Evolutionary conservation across 2,329 filamentous ascomycete genomes (phyloP).

Genomic region (Dactylellina sp.): DNA sequence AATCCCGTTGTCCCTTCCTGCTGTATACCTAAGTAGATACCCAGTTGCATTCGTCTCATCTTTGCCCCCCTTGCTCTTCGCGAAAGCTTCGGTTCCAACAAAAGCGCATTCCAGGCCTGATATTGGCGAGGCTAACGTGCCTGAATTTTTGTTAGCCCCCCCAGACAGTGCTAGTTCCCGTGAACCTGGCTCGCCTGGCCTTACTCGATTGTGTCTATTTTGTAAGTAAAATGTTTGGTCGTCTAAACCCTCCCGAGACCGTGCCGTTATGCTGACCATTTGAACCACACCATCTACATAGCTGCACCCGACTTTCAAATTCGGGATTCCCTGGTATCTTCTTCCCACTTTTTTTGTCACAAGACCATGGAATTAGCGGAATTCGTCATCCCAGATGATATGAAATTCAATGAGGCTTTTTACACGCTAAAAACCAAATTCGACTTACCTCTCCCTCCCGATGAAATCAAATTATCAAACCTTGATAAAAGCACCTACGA

Average conservation of each 20-base stretch:
- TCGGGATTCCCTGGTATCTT: too few relatives aligned
- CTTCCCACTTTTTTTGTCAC: too few relatives aligned
- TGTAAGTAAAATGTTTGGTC: too few relatives aligned
- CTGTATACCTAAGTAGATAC: neutral
- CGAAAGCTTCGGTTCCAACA: slow-evolving; percentile 9
- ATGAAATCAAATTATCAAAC: slow-evolving; percentile 7
- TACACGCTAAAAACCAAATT: slow-evolving; percentile 29
- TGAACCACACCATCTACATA: too few relatives aligned
- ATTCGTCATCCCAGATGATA: slow-evolving; percentile 22
- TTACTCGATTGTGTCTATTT: too few relatives aligned
- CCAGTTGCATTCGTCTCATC: neutral
- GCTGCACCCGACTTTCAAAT: too few relatives aligned
- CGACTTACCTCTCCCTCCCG: slow-evolving; percentile 39
- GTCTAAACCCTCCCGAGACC: too few relatives aligned
- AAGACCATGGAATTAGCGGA: slow-evolving; percentile 25
- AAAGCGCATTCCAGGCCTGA: slow-evolving; percentile 32
- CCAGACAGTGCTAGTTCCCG: too few relatives aligned
- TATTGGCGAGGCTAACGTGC: slow-evolving; percentile 21
- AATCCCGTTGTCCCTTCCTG: neutral
- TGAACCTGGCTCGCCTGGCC: too few relatives aligned
- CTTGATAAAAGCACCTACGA: slow-evolving; percentile 7
- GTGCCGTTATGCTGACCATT: too few relatives aligned
- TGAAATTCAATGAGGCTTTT: slow-evolving; percentile 34
- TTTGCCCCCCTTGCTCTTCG: neutral
- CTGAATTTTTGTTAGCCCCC: neutral